A percentile compares a stretch with the other conserved stretches of the same genome.
phyloP scores from a whole-genome alignment of 495 filamentous ascomycete species.

The Penicillium subrubescens region DNA sequence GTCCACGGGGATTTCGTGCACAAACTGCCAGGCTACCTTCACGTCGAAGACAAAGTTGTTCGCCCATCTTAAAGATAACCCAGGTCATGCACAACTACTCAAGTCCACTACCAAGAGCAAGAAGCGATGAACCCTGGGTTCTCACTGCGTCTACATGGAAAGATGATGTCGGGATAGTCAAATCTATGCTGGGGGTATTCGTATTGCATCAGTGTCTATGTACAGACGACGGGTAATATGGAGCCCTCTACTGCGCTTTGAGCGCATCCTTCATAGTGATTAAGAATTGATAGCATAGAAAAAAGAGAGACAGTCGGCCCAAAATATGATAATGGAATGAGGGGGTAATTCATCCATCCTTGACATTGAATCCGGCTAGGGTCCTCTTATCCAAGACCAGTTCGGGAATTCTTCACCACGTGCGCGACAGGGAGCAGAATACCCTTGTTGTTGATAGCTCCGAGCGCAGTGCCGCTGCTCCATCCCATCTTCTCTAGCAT shows the following conservation, averaged over 20 bases:
- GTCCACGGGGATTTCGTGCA: constrained; percentile 55
- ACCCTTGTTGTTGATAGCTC: constrained; percentile 80
- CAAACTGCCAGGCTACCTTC: constrained; percentile 62
- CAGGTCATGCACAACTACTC: constrained; percentile 57
- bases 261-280: neutral
- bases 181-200: neutral
- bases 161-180: neutral
- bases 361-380: neutral
- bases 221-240: neutral
- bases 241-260: neutral
- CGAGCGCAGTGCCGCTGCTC: constrained; percentile 85
- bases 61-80: constrained; percentile 66
- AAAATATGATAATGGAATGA: neutral
- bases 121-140: constrained; percentile 5
- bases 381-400: constrained; percentile 71
- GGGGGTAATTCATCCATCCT: neutral
- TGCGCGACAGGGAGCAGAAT: constrained; percentile 85
- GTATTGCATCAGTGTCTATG: neutral
- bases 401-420: constrained; percentile 81
- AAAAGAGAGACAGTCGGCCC: neutral
- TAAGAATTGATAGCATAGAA: neutral
- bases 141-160: neutral
- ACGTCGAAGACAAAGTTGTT: constrained; percentile 71
- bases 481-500: constrained; percentile 99
- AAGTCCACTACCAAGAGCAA: constrained; percentile 36